phyloP scores from a whole-genome alignment of 306 rosid genomes.

The Trifolium fragiferum region DNA sequence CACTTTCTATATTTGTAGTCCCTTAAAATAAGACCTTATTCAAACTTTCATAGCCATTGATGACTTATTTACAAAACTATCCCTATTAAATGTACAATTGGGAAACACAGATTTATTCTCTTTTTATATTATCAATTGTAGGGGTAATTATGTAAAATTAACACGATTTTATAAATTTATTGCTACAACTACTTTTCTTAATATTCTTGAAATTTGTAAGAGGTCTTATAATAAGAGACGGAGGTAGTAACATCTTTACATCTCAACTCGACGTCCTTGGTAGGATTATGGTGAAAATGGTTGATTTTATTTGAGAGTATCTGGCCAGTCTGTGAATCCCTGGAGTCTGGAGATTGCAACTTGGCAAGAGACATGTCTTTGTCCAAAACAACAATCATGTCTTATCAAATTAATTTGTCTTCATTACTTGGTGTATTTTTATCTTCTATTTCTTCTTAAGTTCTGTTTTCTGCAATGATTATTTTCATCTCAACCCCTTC shows the following conservation, averaged over 20 bases:
- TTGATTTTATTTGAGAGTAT: slow-evolving; percentile 14
- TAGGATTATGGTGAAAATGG: slow-evolving; percentile 4
- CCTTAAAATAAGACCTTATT: too few species aligned
- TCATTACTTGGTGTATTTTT: not conserved
- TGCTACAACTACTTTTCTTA: too few species aligned
- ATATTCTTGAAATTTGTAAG: too few species aligned
- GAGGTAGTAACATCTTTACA: not conserved
- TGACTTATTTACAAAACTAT: too few species aligned
- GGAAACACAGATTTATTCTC: too few species aligned
- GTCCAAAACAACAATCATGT: not conserved
- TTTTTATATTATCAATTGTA: too few species aligned
- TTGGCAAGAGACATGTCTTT: not conserved
- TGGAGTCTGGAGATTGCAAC: not conserved
- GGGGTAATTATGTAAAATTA: too few species aligned
- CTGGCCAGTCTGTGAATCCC: not conserved
- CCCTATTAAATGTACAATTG: too few species aligned
- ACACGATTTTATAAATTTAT: too few species aligned
- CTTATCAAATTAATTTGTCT: slow-evolving; percentile 20
- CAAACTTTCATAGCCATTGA: too few species aligned
- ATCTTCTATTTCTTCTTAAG: slow-evolving; percentile 31
- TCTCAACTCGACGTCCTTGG: not conserved
- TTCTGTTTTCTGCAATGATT: slow-evolving; percentile 28
- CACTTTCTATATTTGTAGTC: too few species aligned
- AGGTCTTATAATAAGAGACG: too few species aligned
- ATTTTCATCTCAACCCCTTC: not conserved